phyloP scores from a whole-genome alignment of 495 filamentous ascomycete genomes.

The Aspergillus heteromorphus region DNA sequence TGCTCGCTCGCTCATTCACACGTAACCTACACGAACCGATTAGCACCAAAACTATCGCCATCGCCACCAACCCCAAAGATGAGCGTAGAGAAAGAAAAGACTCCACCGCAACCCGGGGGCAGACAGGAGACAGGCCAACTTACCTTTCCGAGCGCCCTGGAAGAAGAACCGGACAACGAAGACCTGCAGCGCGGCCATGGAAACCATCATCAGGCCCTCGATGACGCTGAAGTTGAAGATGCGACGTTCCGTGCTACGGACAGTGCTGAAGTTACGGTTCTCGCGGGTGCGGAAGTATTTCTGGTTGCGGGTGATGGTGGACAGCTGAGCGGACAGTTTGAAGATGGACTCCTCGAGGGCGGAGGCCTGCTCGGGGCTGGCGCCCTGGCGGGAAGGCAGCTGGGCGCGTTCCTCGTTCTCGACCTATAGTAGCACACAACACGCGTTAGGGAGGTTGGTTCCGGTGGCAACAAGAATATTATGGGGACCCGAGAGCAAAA shows the following conservation, averaged over 20 bases:
- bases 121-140: slow-evolving; percentile 26
- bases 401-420: slow-evolving; percentile 83
- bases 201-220: slow-evolving; percentile 85
- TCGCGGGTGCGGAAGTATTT: slow-evolving; percentile 99
- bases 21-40: slow-evolving; percentile 14
- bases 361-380: slow-evolving; percentile 83
- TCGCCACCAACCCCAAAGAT: background rate
- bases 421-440: slow-evolving; percentile 53
- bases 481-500: background rate
- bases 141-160: slow-evolving; percentile 78
- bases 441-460: slow-evolving; percentile 7
- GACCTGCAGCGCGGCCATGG: slow-evolving; percentile 95
- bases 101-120: background rate
- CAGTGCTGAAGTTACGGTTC: slow-evolving; percentile 98
- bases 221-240: slow-evolving; percentile 98
- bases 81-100: background rate
- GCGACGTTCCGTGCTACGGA: slow-evolving; percentile 86
- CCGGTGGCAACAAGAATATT: background rate
- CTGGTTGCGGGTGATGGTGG: slow-evolving; percentile 95
- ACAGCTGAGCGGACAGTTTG: slow-evolving; percentile 89
- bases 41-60: too few relatives aligned
- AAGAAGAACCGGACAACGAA: slow-evolving; percentile 99
- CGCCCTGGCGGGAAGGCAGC: slow-evolving; percentile 86
- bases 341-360: slow-evolving; percentile 91
- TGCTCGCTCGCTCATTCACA: slow-evolving; percentile 39